Evolutionary conservation across 2,329 filamentous ascomycete species (phyloP), one percentile per base, ranked within the genome.

Genomic region (Atkinsonella hypoxylon): DNA sequence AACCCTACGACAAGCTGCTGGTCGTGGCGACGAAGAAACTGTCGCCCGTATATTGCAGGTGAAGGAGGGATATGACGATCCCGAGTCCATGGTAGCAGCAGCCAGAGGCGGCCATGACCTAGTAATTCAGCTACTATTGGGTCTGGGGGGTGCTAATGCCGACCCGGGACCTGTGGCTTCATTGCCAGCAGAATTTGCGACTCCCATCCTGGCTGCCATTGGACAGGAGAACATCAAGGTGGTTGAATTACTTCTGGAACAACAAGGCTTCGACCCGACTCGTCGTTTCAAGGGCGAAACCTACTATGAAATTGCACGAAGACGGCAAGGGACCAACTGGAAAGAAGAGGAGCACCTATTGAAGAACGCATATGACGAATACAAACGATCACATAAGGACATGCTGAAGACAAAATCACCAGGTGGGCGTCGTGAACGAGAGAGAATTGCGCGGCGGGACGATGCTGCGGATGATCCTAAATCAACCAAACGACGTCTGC

Each of bases 201-300:
- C 91, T 1, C 93, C 93, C 1, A 94, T 98, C 74, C 78, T 96
- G 38, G 89, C 90, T 52, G 90, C 93, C 1, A 96, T 98, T 56
- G 91, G 93, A 15, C 85, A 91, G 58, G 81, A 83, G 55, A 93
- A 95, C 59, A 77, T 93, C 47, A 86, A 88, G 57, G 88, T 96
- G 51, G 81, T 98, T 43, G 79, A 85, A 51, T 71, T 95, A 11
- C 75, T 96, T 8, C 72, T 95, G 7, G 82, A 83, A 53, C 87
- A 93, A 59, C 78, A 79, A 45, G 70, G 71, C 15, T 96, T 97
- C 63, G 84, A 98, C 59, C 90, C 93, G 0, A 89, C 87, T 1
- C 81, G 85, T 51, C 77, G 83, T 26, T 83, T 82, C 57, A 82
- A 83, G 57, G 87, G 87, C 20, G 81, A 87, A 59, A 84, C 87